Evolutionary conservation across 805 yeast species (phyloP).

Genomic region (Wickerhamomyces bovis): DNA sequence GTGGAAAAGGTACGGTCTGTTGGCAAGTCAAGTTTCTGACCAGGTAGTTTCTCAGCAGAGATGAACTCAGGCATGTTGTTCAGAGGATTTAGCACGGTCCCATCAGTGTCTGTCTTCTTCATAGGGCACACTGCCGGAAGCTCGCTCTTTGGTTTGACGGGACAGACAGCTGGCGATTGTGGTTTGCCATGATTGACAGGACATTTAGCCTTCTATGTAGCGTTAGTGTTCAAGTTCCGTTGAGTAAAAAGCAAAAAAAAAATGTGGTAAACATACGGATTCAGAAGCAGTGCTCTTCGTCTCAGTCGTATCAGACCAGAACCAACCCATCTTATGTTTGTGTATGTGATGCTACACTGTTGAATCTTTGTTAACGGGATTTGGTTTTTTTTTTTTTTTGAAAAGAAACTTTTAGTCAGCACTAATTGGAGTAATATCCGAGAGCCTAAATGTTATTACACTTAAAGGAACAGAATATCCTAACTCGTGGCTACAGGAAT

Average conservation of each 20-base stretch:
- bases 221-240: background rate
- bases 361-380: background rate
- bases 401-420: slow-evolving; percentile 1
- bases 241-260: background rate
- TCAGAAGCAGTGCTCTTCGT: background rate
- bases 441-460: too few species aligned
- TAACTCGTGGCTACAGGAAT: background rate
- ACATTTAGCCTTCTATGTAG: slow-evolving; percentile 24
- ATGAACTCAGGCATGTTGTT: slow-evolving; percentile 83
- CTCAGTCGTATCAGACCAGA: slow-evolving; percentile 57
- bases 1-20: slow-evolving; percentile 78
- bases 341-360: background rate
- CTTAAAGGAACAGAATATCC: too few species aligned
- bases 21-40: slow-evolving; percentile 73
- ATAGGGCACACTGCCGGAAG: slow-evolving; percentile 36
- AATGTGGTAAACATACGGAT: background rate
- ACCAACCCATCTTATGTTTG: slow-evolving; percentile 67
- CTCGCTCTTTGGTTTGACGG: slow-evolving; percentile 27
- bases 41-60: slow-evolving; percentile 64
- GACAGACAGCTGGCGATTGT: slow-evolving; percentile 30
- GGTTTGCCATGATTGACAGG: slow-evolving; percentile 34
- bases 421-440: background rate
- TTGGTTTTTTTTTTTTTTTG: background rate
- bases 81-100: slow-evolving; percentile 54
- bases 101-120: slow-evolving; percentile 22